Evolutionary conservation across 1,284 basidiomycete genomes (phyloP), one percentile per base, ranked within the genome.

Genomic region (Vanrija sp.): DNA sequence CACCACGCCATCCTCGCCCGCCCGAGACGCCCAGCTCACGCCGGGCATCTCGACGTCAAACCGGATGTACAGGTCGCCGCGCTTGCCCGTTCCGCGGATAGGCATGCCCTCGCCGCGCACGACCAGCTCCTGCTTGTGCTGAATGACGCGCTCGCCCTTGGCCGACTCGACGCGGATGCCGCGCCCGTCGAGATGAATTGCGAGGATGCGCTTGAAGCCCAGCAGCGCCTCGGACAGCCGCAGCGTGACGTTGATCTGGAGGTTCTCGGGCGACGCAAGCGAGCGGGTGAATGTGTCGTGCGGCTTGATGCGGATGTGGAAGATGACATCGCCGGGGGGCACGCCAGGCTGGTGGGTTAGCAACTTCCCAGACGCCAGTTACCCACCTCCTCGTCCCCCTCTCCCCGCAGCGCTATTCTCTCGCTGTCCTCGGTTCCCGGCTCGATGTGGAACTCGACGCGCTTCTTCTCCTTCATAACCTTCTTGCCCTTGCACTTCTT

Each of bases 401-500:
- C 90, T 18, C 90, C 93, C 16, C 84, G 79, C 49, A 98, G 82
- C 2, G 95, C 85, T 53, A 98, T 93, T 46, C 87, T 80, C 69
- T 96, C 85, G 6, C 85, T 83, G 66, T 94, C 84, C 7, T 84
- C 75, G 82, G 92, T 93, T n/a, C 94, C 94, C 51, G 85, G 85
- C 66, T 94, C 89, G 42, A 98, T 82, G 61, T 84, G 81, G 24
- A 94, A 86, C 62, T 93, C 89, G 61, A 90, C 85, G 47, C 88
- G 84, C 45, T 87, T 89, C 79, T 93, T 96, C 68, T 93, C 90
- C 64, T 87, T 86, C 42, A 87, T 82, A 0, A 85, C 88, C 72
- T 87, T 88, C 51, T 83, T 81, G 9, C 94, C 94, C 69, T 95
- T 94, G 77, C 94, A 98, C 71, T 90, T 94, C 76, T 93, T 97